A percentile compares a stretch with the other conserved stretches of the same genome.
These are phyloP conservation scores for Botryotinia convoluta DNA, from an alignment of 2,329 filamentous ascomycete species.

Conservation along the genomic window DNA sequence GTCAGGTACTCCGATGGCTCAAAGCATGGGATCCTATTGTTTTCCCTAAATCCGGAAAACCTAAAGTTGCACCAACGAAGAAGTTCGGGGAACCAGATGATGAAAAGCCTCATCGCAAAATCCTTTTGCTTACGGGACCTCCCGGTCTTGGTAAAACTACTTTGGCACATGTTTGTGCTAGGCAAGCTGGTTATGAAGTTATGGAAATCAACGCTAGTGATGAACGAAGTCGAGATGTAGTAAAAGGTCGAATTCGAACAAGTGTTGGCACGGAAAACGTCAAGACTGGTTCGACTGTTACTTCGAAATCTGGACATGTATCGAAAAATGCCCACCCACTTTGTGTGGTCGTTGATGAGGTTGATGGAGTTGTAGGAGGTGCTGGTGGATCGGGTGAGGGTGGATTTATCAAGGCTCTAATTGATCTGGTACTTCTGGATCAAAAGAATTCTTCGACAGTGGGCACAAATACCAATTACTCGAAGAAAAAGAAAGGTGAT, in stretches of 20 bases:
- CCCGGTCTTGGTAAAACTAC: conserved; percentile 96
- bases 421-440: conserved; percentile 83
- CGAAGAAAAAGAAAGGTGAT: conserved; percentile 68
- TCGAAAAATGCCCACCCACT: conserved; percentile 79
- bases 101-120: conserved; percentile 79
- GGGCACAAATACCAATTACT: conserved; percentile 37
- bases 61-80: conserved; percentile 48
- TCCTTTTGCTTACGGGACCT: conserved; percentile 84
- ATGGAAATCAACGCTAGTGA: conserved; percentile 98
- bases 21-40: conserved; percentile 93
- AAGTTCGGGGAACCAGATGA: conserved; percentile 53
- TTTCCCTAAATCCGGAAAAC: conserved; percentile 67
- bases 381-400: conserved; percentile 78
- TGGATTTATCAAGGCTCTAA: conserved; percentile 90
- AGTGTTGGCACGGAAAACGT: conserved; percentile 94
- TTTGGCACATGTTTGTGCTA: conserved; percentile 90
- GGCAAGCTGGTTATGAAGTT: conserved; percentile 92
- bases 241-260: conserved; percentile 86
- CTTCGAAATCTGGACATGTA: conserved; percentile 51
- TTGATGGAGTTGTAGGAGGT: conserved; percentile 87
- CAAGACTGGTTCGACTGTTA: conserved; percentile 62
- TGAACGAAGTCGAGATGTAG: conserved; percentile 84
- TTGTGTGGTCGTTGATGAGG: conserved; percentile 93
- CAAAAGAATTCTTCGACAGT: conserved; percentile 65
- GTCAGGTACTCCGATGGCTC: conserved; percentile 85